These are phyloP conservation scores for Ophiostoma novo-ulmi DNA, from an alignment of 2,329 filamentous ascomycete species.

Conservation along the genomic window DNA sequence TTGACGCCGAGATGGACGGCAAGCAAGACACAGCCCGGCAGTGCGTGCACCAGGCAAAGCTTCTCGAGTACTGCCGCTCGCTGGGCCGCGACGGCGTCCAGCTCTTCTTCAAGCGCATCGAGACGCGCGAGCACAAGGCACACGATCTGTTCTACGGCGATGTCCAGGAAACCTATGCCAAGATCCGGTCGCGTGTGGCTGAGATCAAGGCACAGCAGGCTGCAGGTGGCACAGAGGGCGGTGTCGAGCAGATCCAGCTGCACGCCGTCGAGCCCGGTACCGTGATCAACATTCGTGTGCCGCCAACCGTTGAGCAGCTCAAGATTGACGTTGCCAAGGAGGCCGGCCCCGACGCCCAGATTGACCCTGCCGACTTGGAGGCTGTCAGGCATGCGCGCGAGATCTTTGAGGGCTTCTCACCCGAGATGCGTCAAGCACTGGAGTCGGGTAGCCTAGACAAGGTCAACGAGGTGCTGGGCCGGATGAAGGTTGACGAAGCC, in stretches of 20 bases:
- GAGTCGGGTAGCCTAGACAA: slow-evolving; percentile 85
- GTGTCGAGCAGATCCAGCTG: slow-evolving; percentile 93
- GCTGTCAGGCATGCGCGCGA: slow-evolving; percentile 59
- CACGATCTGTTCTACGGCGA: slow-evolving; percentile 89
- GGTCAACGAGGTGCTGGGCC: slow-evolving; percentile 79
- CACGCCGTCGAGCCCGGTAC: slow-evolving; percentile 93
- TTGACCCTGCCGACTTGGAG: slow-evolving; percentile 55
- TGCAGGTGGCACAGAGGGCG: slow-evolving; percentile 41
- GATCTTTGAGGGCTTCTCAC: slow-evolving; percentile 79
- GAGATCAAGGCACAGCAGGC: slow-evolving; percentile 58
- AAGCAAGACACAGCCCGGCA: slow-evolving; percentile 73
- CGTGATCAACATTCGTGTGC: slow-evolving; percentile 81
- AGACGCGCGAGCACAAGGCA: slow-evolving; percentile 81
- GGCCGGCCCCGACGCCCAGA: slow-evolving; percentile 34
- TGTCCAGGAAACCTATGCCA: slow-evolving; percentile 78
- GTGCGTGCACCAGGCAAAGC: slow-evolving; percentile 86
- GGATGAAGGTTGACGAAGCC: slow-evolving; percentile 77
- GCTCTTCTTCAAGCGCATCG: slow-evolving; percentile 95
- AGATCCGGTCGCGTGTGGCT: slow-evolving; percentile 69
- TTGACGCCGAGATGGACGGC: slow-evolving; percentile 76
- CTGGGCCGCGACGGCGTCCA: slow-evolving; percentile 82
- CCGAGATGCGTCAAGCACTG: slow-evolving; percentile 72
- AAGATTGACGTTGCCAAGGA: background rate
- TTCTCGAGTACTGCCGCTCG: slow-evolving; percentile 91
- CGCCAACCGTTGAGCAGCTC: slow-evolving; percentile 53